phyloP scores from a whole-genome alignment of 2,329 filamentous ascomycete species.

The Bipolaris victoriae region DNA sequence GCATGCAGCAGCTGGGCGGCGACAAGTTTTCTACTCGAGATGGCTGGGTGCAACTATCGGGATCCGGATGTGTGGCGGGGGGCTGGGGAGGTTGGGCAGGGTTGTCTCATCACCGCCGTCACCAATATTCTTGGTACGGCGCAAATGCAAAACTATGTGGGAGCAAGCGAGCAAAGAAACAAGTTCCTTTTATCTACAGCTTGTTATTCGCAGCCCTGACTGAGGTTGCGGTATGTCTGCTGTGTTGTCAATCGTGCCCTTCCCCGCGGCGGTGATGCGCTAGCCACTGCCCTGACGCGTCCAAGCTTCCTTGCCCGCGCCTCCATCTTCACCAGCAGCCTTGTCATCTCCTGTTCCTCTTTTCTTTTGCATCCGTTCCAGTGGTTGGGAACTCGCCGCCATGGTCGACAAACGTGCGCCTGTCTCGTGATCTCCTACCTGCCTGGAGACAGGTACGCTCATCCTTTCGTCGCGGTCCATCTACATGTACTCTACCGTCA shows the following conservation, averaged over 20 bases:
- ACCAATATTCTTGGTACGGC: constrained; percentile 32
- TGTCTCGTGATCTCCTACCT: neutral
- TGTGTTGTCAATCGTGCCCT: constrained; percentile 19
- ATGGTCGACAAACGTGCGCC: neutral
- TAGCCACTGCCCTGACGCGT: constrained; percentile 10
- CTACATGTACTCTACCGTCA: neutral
- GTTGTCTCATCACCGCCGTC: constrained; percentile 28
- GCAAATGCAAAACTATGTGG: constrained; percentile 12
- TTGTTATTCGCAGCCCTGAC: constrained; percentile 12
- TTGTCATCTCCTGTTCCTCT: neutral
- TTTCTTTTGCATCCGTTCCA: neutral
- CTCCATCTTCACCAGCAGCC: neutral
- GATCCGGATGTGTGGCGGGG: constrained; percentile 1
- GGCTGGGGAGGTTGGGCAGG: constrained; percentile 41
- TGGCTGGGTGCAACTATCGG: constrained; percentile 32
- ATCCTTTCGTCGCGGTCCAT: neutral
- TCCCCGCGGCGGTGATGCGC: constrained; percentile 16
- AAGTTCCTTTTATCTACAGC: constrained; percentile 9
- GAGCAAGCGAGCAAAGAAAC: constrained; percentile 7
- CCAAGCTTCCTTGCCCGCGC: neutral
- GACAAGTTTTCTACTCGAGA: constrained; percentile 36
- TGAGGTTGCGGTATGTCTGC: constrained; percentile 17
- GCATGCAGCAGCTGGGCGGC: constrained; percentile 18
- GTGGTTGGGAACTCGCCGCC: neutral
- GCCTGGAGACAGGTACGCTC: neutral